Conservation (phyloP, 805 yeast species). For the Zygosaccharomyces gambellarensis region DNA sequence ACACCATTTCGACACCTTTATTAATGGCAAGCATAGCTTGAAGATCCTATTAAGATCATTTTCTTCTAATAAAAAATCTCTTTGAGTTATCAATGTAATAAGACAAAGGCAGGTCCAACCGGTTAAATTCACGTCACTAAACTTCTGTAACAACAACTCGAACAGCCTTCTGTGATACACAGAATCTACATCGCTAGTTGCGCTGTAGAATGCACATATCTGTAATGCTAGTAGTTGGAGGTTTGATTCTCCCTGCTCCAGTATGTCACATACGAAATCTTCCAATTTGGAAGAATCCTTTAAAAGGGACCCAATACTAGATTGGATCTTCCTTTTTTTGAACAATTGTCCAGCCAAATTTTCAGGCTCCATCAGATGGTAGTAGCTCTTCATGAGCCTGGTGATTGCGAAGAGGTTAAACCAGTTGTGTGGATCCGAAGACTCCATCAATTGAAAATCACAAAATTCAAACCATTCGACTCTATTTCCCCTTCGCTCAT, state of each 20-base stretch:
- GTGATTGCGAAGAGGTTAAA: conserved; percentile 15
- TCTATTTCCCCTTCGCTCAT: neutral
- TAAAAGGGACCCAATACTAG: conserved; percentile 13
- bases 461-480: conserved; percentile 16
- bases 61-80: conserved; percentile 1
- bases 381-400: conserved; percentile 18
- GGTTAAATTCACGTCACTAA: conserved; percentile 15
- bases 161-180: conserved; percentile 7
- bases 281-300: conserved; percentile 12
- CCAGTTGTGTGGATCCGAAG: conserved; percentile 17
- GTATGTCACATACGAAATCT: conserved; percentile 18
- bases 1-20: conserved; percentile 25
- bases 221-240: conserved; percentile 20
- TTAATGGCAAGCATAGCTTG: conserved; percentile 34
- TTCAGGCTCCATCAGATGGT: neutral
- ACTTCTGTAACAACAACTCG: conserved; percentile 12
- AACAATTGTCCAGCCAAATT: conserved; percentile 9
- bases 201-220: conserved; percentile 17
- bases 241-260: conserved; percentile 9
- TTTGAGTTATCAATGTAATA: conserved; percentile 22
- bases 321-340: conserved; percentile 21
- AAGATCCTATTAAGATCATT: conserved; percentile 23
- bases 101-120: conserved; percentile 23
- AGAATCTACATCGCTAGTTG: conserved; percentile 6
- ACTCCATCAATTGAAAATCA: conserved; percentile 18